Base-by-base conservation (phyloP, 2,329 filamentous ascomycete species). In the Hyphodiscus sp. region DNA sequence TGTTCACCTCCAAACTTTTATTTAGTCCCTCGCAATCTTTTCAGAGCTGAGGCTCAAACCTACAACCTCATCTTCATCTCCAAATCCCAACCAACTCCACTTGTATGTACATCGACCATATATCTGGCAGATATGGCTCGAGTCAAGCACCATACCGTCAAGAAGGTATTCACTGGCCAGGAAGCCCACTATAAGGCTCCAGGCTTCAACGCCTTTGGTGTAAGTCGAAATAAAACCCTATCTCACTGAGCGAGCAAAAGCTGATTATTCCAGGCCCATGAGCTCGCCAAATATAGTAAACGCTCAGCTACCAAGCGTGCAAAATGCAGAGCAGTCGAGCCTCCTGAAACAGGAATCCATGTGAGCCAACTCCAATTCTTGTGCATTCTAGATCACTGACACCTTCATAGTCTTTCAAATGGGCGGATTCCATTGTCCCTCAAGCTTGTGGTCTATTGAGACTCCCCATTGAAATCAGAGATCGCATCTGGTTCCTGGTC, bases 331-430 rank as follows among this genome's bases (percentile, higher is more conserved):
- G 33, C 45, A 16, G 45, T 54, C 26, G 41, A 51, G 10, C 47
- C 54, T 30, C 58, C 56, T 2, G 52, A 57, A 18, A 45, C 30
- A 20, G 56, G 56, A 8, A 61, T 61, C n/a, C 58, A 59, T 47
- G 58, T 59, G 46, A 41, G 51, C 50, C 1, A 20, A 9, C 33
- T 6, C 19, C 20, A 4, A 15, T 48, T n/a, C 15, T 26, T 16
- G 26, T 45, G 11, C 20, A 11, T 11, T 18, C 45, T 26, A 26
- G 3, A 26, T 8, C 53, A 51, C 33, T 20, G 29, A 41, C 33
- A 38, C 16, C 23, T 16, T 23, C 20, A 18, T 15, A 56, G 56
- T 55, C 55, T 18, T 38, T 43, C 20, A 33, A 47, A 43, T 59
- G 57, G 57, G 50, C 55, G 1, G 33, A 49, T 19, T n/a, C 30